Evolutionary conservation across 345 rosid species (phyloP), one percentile per base, ranked within the genome.

Genomic region (Citrus unshiu): DNA sequence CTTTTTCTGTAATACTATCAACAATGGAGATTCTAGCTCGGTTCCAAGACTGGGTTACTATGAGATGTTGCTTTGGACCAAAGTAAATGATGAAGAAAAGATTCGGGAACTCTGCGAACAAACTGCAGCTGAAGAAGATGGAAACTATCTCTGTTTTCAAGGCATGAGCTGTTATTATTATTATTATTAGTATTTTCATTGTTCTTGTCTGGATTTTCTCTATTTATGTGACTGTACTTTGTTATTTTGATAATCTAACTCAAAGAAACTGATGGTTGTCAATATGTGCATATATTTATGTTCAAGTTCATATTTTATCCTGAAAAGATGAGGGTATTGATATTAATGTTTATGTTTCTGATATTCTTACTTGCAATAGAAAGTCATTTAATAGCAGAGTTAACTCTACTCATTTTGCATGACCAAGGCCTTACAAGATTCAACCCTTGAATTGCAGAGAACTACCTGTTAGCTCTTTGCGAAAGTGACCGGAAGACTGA

Each of bases 41-140:
- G 75, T 37, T 76, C 84, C 89, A 73, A 85, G 87, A 82, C 75
- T 94, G 49, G 95, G 97, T 39, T 94, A 90, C 86, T 94, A 94
- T 79, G 97, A 96, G 88, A 94, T 96, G 95, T 85, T 89, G 83
- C 85, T 94, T 43, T 90, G 84, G 85, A 78, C 87, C 70, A 85
- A 85, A 80, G 85, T 80, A 63, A 75, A 87, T 27, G 77, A 91
- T 35, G 85, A 83, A 77, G 82, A 85, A 83, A 93, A 86, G 86
- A 85, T 96, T 80, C 85, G 60, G 58, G 87, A 91, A 74, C 87
- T 96, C 63, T 90, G 91, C 43, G 67, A 72, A 68, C 68, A 43
- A 56, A 81, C 88, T 72, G 81, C 77, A 64, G 9, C 71, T 78
- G 78, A 70, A 74, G 74, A 77, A 39, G 82, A 59, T 62, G 80